Conservation (phyloP, 1,139 yeast genomes). For the Sugiyamaella pinicola region DNA sequence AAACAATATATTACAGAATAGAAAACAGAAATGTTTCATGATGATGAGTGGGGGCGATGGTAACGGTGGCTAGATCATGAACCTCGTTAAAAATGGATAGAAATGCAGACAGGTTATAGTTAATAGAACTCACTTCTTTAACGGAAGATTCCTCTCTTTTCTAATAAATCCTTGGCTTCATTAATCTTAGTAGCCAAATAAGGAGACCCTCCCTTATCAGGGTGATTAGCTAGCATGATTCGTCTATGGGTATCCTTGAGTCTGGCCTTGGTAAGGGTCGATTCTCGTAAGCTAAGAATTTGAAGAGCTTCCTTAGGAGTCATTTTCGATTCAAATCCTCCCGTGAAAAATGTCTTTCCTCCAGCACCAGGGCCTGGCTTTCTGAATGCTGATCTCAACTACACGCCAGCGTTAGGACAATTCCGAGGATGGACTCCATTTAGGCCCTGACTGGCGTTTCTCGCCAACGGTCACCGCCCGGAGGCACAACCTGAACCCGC, state of each 20-base stretch:
- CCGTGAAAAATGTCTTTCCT: constrained; percentile 74
- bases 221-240: constrained; percentile 93
- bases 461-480: too few species aligned
- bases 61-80: not conserved
- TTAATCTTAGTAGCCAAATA: constrained; percentile 93
- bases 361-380: constrained; percentile 71
- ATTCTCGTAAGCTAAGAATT: constrained; percentile 80
- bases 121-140: constrained; percentile 1
- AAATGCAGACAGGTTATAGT: not conserved
- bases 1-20: too few species aligned
- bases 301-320: constrained; percentile 86
- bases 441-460: too few species aligned
- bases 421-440: too few species aligned
- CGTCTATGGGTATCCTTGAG: constrained; percentile 90
- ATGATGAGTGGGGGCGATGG: too few species aligned
- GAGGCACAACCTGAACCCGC: too few species aligned
- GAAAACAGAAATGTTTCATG: too few species aligned
- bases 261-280: constrained; percentile 70
- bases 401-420: constrained; percentile 27
- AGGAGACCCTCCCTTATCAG: constrained; percentile 97
- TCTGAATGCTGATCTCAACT: constrained; percentile 68
- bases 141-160: constrained; percentile 37
- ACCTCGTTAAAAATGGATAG: not conserved
- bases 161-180: constrained; percentile 93
- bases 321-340: constrained; percentile 92